phyloP scores from a whole-genome alignment of 805 yeast genomes.

The Candida ovalis region DNA sequence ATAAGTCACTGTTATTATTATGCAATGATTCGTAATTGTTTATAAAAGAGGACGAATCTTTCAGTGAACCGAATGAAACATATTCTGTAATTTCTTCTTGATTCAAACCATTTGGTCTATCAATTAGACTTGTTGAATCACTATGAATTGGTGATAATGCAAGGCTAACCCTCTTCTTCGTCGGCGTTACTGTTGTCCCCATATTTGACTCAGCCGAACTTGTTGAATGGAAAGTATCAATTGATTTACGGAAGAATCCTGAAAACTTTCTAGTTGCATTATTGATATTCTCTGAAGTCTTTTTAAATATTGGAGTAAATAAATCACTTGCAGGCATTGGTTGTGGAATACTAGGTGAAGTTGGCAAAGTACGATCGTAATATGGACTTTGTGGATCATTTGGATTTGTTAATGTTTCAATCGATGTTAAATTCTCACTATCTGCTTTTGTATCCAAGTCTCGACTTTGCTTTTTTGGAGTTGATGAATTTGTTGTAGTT shows the following conservation, averaged over 20 bases:
- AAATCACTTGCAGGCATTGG: constrained; percentile 14
- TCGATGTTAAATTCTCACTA: constrained; percentile 16
- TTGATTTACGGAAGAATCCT: constrained; percentile 23
- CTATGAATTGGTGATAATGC: constrained; percentile 6
- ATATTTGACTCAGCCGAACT: constrained; percentile 4
- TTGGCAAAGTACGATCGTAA: constrained; percentile 13
- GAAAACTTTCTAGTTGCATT: constrained; percentile 27
- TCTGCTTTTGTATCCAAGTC: constrained; percentile 1
- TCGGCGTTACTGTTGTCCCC: neutral
- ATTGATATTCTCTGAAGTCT: constrained; percentile 24
- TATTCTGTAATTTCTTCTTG: constrained; percentile 28
- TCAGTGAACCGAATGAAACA: constrained; percentile 39
- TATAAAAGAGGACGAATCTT: constrained; percentile 20
- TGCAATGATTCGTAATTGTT: constrained; percentile 13
- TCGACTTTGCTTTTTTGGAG: constrained; percentile 13
- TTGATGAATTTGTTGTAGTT: constrained; percentile 6
- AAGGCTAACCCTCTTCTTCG: neutral
- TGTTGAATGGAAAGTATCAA: constrained; percentile 15
- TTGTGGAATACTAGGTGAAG: constrained; percentile 5
- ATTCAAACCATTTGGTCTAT: neutral
- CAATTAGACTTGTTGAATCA: constrained; percentile 1
- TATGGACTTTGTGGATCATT: constrained; percentile 22
- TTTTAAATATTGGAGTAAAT: constrained; percentile 21
- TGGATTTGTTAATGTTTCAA: constrained; percentile 19
- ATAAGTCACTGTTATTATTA: constrained; percentile 3